Base-by-base conservation (phyloP, 768 basidiomycete species). In the Pleurotus djamor region DNA sequence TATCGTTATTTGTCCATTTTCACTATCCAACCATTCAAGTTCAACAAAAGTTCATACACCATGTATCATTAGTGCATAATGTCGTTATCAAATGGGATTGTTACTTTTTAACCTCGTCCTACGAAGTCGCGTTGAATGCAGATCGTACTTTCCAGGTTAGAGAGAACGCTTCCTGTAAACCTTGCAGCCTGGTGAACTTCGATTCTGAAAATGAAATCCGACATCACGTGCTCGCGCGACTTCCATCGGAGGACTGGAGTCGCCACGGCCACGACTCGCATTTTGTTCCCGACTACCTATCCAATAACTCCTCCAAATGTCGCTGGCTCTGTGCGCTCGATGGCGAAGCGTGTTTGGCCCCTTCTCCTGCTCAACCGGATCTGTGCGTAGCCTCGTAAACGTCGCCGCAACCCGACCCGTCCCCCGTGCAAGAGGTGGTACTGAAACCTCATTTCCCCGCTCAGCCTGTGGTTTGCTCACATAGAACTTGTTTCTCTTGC, bases 401-500 rank as follows among this genome's bases (percentile, higher is more conserved):
- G n/a, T 17, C 16, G 36, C 54, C 16, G 54, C 41, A n/a, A 21
- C 36, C 13, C 36, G 54, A 44, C 54, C 14, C 14, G 54, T 56
- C 37, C 54, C 54, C n/a, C 54, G 36, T 5, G 32, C 54, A 56
- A 56, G 54, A 56, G 54, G 54, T 56, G 54, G 48, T 58, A 28
- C 33, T 58, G 48, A 35, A 58, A 16, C 21, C 32, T 17, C 7
- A 49, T 34, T 17, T 37, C 47, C 8, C 14, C 34, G 36, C 47
- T 49, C 57, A 61, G 21, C 21, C 21, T 28, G 21, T 28, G 3
- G 21, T 28, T 28, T 28, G 21, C 21, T 28, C 21, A 28, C 21
- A 28, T 28, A 28, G 21, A 28, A 28, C 59, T 14, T 13, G 34
- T 45, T 34, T 14, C 10, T 47, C 37, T 34, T 28, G 21, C 21